Evolutionary conservation across 2,329 filamentous ascomycete genomes (phyloP), one percentile per base, ranked within the genome.

Genomic region (Periconia digitata): DNA sequence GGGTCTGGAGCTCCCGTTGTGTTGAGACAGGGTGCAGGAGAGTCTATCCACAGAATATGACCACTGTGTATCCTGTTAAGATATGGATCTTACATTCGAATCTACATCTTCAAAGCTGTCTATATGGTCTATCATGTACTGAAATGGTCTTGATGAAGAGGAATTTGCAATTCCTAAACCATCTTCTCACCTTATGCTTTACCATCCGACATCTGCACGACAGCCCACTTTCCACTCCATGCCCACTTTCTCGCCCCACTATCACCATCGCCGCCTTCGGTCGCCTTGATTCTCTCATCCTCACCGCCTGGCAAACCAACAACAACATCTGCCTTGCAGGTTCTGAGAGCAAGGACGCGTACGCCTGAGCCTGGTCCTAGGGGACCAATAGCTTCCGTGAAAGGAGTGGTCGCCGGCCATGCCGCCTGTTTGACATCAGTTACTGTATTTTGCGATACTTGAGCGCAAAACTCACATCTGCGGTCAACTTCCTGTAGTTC

Each of bases 241-340:
- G 90, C 92, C 92, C 92, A 97, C 70, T 89, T 88, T 47, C 94
- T 80, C 20, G 84, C 80, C 47, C 70, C 87, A 71, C 56, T 81
- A 52, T 90, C 85, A 15, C 85, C 88, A 3, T 87, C 89, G 1
- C 88, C 89, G 15, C 80, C 84, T 44, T 89, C 84, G 44, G 75
- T 80, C 8, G 80, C 77, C 57, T 80, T 84, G 44, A 97, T 76
- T 68, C 85, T 83, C 74, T 96, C 91, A 64, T 99, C 94, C 67
- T 87, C 83, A 6, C 92, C 92, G 8, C 84, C 72, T 13, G 85
- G 80, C n/a, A 99, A 77, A 0, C 91, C 92, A 21, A 96, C 94
- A 0, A 97, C 90, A 7, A 95, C 90, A 67, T 99, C 94, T 0
- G 92, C 92, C 75, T 99, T 99, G 79, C 92, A 96, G 0, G 94